These are phyloP conservation scores for Paramyrothecium roridum DNA, from an alignment of 2,329 filamentous ascomycete species.

Conservation along the genomic window DNA sequence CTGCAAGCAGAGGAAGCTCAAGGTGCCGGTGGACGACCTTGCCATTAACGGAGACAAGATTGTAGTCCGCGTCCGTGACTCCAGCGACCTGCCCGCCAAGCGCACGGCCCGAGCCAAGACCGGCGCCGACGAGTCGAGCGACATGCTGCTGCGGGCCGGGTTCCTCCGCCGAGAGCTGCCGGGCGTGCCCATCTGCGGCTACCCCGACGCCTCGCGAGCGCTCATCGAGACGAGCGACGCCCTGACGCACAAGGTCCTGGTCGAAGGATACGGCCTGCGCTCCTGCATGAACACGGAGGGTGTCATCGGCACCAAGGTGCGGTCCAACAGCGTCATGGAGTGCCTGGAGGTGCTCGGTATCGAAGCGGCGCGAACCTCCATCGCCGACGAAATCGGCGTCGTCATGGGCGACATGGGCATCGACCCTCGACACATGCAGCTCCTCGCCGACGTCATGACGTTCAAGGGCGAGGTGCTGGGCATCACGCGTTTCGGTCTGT, in stretches of 20 bases:
- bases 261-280: constrained; percentile 90
- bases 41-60: constrained; percentile 60
- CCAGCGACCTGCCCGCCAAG: constrained; percentile 45
- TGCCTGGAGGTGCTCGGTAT: constrained; percentile 84
- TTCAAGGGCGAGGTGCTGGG: constrained; percentile 97
- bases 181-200: constrained; percentile 82
- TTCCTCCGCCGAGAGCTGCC: constrained; percentile 80
- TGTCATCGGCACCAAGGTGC: constrained; percentile 72
- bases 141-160: constrained; percentile 74
- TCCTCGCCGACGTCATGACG: constrained; percentile 97
- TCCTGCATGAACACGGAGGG: constrained; percentile 92
- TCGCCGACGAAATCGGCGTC: constrained; percentile 79
- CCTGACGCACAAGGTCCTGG: constrained; percentile 70
- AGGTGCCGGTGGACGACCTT: constrained; percentile 65
- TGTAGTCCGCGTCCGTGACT: constrained; percentile 66
- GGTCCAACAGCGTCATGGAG: constrained; percentile 89
- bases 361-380: constrained; percentile 86
- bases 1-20: constrained; percentile 77
- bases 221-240: constrained; percentile 81
- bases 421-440: constrained; percentile 95
- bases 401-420: constrained; percentile 97
- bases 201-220: constrained; percentile 78
- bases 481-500: constrained; percentile 92
- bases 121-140: constrained; percentile 35
- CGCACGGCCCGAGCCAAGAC: constrained; percentile 38